Conservation (phyloP, 2,329 filamentous ascomycete genomes). For the Huntiella abstrusa region DNA sequence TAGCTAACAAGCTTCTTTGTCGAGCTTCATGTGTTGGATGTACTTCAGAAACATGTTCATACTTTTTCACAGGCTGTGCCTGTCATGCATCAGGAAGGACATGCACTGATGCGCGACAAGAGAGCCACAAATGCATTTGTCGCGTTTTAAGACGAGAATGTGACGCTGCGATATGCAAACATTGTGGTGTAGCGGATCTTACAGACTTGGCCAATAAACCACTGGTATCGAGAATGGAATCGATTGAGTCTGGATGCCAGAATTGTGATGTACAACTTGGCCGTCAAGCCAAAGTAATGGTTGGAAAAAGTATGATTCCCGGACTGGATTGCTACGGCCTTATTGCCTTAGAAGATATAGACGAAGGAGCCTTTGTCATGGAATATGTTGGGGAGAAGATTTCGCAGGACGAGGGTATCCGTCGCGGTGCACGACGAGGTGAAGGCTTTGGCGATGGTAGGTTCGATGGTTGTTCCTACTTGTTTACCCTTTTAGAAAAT, state of each 20-base stretch:
- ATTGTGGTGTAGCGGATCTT: slow-evolving; percentile 35
- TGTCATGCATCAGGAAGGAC: slow-evolving; percentile 43
- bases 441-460: slow-evolving; percentile 35
- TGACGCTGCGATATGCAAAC: slow-evolving; percentile 54
- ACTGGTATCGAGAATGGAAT: slow-evolving; percentile 19
- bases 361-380: slow-evolving; percentile 52
- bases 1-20: slow-evolving; percentile 41
- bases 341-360: slow-evolving; percentile 49
- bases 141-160: slow-evolving; percentile 58
- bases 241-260: slow-evolving; percentile 43
- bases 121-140: slow-evolving; percentile 49
- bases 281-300: slow-evolving; percentile 41
- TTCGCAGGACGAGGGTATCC: slow-evolving; percentile 47
- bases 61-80: slow-evolving; percentile 47
- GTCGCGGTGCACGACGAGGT: slow-evolving; percentile 42
- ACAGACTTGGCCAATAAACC: slow-evolving; percentile 3
- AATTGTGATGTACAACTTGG: slow-evolving; percentile 57
- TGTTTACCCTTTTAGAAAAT: slow-evolving; percentile 39
- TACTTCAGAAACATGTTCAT: slow-evolving; percentile 36
- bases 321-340: slow-evolving; percentile 51
- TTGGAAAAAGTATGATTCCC: slow-evolving; percentile 51
- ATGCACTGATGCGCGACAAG: slow-evolving; percentile 26
- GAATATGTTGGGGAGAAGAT: slow-evolving; percentile 70
- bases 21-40: slow-evolving; percentile 50
- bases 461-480: slow-evolving; percentile 42